Base-by-base conservation (phyloP, 768 basidiomycete genomes). In the Lactifluus subvellereus region DNA sequence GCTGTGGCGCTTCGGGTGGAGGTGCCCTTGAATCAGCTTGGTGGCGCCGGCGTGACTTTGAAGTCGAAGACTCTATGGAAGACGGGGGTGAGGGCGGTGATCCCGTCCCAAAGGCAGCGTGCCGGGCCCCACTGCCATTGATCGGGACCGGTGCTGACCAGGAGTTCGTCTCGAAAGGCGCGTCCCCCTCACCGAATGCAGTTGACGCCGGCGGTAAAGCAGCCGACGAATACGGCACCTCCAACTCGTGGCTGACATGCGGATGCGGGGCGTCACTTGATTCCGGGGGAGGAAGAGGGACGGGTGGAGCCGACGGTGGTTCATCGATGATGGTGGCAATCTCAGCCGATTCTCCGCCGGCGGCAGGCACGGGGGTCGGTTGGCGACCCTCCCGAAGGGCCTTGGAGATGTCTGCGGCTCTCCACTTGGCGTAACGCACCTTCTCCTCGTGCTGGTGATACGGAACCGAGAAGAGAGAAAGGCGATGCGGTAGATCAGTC, bases 361-460 rank as follows among this genome's bases (percentile, higher is more conserved):
- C 84, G 52, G 89, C 85, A 61, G 91, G 89, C 2, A 92, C 96
- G 2, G 94, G 83, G 1, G 78, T 76, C 10, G 96, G 94, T 67
- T 81, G 84, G 22, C 90, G 83, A 5, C 97, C 95, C 73, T 98
- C 96, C n/a, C 95, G 86, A 71, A 94, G 83, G 1, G 96, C 94
- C 73, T 91, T 98, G 18, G 91, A 85, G 20, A 98, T 94, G 65
- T 97, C 94, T 13, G 89, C 88, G 42, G 96, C 96, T 73, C 98
- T 98, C 95, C 97, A 99, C 73, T 97, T 93, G 4, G 94, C 84
- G 75, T 98, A 99, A 60, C 84, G 86, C 40, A 96, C 84, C 74
- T 97, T 98, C 66, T 89, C 89, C 68, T 86, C 86, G 65, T 85
- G 84, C 92, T 96, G 65, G 48, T n/a, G 0, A 61, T 67, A n/a